A percentile compares a stretch with the other conserved stretches of the same genome.
Conservation (phyloP, 176 grass and related monocot genomes). For the Carex parvula region DNA sequence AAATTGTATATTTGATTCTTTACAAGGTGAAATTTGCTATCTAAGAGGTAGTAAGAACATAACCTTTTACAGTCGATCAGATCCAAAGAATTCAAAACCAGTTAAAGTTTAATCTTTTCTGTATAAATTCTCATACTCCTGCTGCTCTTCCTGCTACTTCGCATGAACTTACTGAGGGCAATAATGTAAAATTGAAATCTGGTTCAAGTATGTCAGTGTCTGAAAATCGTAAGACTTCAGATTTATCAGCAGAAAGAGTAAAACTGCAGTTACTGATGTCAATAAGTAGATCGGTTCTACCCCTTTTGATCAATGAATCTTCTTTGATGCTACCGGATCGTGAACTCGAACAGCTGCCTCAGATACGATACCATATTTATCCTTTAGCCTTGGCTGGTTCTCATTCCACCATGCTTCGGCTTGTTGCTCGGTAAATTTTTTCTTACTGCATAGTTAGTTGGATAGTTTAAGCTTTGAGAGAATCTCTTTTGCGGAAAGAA, state of each 20-base stretch:
- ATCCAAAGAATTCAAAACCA: not conserved
- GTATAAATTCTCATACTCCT: not conserved
- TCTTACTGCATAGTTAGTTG: constrained; percentile 47
- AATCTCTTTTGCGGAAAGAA: not conserved
- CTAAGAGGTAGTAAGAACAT: not conserved
- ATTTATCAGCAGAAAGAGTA: constrained; percentile 20
- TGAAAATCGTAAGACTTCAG: constrained; percentile 13
- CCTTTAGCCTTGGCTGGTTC: constrained; percentile 41
- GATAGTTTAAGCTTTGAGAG: not conserved
- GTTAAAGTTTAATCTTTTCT: not conserved
- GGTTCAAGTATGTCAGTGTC: not conserved
- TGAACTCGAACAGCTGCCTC: constrained; percentile 15
- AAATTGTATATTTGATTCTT: not conserved
- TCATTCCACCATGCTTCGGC: constrained; percentile 60
- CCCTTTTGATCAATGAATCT: constrained; percentile 17
- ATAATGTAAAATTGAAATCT: not conserved
- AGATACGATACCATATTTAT: constrained; percentile 47
- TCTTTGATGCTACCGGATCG: constrained; percentile 19
- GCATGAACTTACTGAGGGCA: not conserved
- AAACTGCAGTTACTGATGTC: not conserved
- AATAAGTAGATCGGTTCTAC: constrained; percentile 23
- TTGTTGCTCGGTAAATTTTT: constrained; percentile 53
- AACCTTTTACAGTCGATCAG: not conserved
- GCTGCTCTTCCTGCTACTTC: not conserved
- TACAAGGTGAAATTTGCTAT: constrained; percentile 2